phyloP scores from a whole-genome alignment of 2,329 filamentous ascomycete species.

The Exophiala dermatitidis region DNA sequence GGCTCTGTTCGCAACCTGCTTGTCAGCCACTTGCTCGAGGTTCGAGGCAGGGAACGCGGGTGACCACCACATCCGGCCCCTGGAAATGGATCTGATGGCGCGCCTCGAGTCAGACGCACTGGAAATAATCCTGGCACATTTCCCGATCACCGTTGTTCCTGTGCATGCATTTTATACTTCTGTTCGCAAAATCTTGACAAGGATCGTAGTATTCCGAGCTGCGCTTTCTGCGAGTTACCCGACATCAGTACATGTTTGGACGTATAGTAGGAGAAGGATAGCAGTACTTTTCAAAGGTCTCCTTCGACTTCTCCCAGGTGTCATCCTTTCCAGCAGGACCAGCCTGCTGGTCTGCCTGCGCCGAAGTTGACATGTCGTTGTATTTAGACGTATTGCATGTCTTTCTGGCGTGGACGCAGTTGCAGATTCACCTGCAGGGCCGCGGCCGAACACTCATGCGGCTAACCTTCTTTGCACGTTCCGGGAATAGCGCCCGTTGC shows the following conservation, averaged over 20 bases:
- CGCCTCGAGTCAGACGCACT: conserved; percentile 53
- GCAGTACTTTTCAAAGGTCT: conserved; percentile 18
- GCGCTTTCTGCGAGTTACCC: conserved; percentile 57
- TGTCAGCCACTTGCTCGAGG: conserved; percentile 2
- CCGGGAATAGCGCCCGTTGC: not conserved
- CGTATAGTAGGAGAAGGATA: not conserved
- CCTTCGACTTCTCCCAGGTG: conserved; percentile 20
- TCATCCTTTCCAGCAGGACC: conserved; percentile 5
- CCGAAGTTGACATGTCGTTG: conserved; percentile 20
- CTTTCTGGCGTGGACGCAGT: not conserved
- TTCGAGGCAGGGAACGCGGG: too few species aligned
- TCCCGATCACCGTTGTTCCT: conserved; percentile 77
- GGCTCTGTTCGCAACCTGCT: conserved; percentile 49
- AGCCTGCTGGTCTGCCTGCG: conserved; percentile 7
- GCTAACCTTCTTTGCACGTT: conserved; percentile 5
- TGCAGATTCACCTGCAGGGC: conserved; percentile 1
- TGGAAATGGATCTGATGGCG: not conserved
- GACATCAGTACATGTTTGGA: not conserved
- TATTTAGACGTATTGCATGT: conserved; percentile 2
- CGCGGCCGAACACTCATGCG: not conserved
- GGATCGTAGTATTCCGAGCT: conserved; percentile 90
- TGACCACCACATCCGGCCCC: too few species aligned
- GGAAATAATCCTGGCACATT: conserved; percentile 95
- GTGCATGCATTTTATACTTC: conserved; percentile 79
- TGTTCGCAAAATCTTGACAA: conserved; percentile 82